Evolutionary conservation across 495 filamentous ascomycete genomes (phyloP).

Genomic region (Annulohypoxylon maeteangense): DNA sequence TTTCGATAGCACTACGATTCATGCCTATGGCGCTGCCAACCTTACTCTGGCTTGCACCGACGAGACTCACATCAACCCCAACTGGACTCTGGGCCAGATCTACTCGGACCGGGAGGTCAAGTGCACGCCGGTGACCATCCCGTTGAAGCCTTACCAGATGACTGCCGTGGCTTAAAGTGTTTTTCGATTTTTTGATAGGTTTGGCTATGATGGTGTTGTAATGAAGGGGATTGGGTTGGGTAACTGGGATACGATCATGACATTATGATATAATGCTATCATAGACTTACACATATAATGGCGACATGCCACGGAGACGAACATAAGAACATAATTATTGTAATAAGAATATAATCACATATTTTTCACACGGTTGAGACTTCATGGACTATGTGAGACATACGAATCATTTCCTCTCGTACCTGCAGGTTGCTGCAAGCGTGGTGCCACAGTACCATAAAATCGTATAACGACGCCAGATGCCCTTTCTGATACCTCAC

Average conservation of each 20-base stretch:
- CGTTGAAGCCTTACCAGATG: constrained; percentile 48
- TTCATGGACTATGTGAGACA: background rate
- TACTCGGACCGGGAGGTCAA: constrained; percentile 51
- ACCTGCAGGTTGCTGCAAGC: background rate
- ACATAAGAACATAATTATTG: constrained; percentile 13
- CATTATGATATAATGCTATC: constrained; percentile 26
- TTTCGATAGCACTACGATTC: constrained; percentile 50
- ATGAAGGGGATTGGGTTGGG: background rate
- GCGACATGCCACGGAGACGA: constrained; percentile 21
- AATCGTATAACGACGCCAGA: background rate
- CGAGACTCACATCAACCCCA: constrained; percentile 49
- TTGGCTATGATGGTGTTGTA: background rate
- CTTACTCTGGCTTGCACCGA: constrained; percentile 52
- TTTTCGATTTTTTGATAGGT: background rate
- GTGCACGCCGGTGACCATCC: constrained; percentile 47
- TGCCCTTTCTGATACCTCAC: no score
- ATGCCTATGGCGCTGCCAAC: constrained; percentile 48
- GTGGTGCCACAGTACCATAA: background rate
- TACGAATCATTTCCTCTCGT: background rate
- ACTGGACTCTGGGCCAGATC: constrained; percentile 55
- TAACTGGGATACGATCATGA: constrained; percentile 23
- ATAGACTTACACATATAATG: constrained; percentile 19
- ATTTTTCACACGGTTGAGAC: background rate
- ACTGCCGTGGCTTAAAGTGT: constrained; percentile 49
- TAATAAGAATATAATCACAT: constrained; percentile 26